Evolutionary conservation across 1,284 basidiomycete genomes (phyloP).

Genomic region (Trichosporon inkin): DNA sequence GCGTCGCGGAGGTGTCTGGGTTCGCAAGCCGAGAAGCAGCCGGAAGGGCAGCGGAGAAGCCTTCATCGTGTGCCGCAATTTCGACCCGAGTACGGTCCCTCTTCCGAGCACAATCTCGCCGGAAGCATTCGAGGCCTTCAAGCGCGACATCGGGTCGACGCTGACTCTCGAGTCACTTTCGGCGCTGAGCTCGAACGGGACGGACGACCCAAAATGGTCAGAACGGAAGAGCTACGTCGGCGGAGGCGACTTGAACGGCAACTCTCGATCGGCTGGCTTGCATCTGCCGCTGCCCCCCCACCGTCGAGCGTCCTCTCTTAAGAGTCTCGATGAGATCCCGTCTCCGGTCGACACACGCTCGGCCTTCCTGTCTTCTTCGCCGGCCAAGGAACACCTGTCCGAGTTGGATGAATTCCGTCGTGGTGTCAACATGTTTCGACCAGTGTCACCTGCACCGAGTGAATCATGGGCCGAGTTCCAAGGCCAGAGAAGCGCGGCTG

Average conservation of each 20-base stretch:
- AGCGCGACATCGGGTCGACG: conserved; percentile 33
- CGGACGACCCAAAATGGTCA: conserved; percentile 29
- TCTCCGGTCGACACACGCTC: conserved; percentile 13
- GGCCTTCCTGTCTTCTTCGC: neutral
- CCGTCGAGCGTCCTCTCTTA: conserved; percentile 14
- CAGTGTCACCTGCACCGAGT: neutral
- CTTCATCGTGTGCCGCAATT: conserved; percentile 56
- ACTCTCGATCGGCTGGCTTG: neutral
- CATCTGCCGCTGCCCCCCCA: conserved; percentile 7
- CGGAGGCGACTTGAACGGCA: conserved; percentile 37
- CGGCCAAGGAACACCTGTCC: neutral
- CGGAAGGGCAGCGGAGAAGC: conserved; percentile 54
- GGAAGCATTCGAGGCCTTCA: conserved; percentile 29
- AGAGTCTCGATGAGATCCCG: conserved; percentile 17
- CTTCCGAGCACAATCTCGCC: conserved; percentile 33
- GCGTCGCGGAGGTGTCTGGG: conserved; percentile 49
- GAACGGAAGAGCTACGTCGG: conserved; percentile 41
- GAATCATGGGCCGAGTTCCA: conserved; percentile 5
- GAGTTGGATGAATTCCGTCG: neutral
- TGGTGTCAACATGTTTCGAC: neutral
- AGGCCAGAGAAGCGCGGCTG: neutral
- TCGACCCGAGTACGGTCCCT: conserved; percentile 45
- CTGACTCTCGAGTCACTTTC: conserved; percentile 43
- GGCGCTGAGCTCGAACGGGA: conserved; percentile 15
- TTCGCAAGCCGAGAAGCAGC: conserved; percentile 50